Evolutionary conservation across 2,329 filamentous ascomycete species (phyloP).

Genomic region (Fusarium avenaceum): DNA sequence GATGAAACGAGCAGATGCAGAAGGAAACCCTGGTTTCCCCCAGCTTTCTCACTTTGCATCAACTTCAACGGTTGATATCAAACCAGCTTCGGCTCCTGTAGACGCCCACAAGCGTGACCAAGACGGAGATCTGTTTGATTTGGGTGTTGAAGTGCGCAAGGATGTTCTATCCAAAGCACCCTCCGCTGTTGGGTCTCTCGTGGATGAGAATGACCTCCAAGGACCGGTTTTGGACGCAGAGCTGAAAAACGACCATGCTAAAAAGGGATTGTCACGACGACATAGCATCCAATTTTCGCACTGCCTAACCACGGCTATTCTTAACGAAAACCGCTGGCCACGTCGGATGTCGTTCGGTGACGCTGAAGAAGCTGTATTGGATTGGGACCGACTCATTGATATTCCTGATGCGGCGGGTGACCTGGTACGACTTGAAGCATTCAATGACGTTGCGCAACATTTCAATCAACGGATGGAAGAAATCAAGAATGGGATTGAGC

Average conservation of each 20-base stretch:
- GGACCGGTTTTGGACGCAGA: conserved; percentile 65
- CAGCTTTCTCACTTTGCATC: conserved; percentile 47
- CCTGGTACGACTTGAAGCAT: conserved; percentile 50
- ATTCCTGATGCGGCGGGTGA: conserved; percentile 53
- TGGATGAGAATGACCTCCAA: conserved; percentile 71
- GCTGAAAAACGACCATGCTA: conserved; percentile 58
- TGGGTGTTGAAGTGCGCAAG: conserved; percentile 59
- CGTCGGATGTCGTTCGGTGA: conserved; percentile 81
- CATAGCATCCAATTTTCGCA: conserved; percentile 65
- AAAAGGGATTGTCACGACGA: conserved; percentile 71
- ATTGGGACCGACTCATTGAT: conserved; percentile 70
- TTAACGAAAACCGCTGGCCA: conserved; percentile 74
- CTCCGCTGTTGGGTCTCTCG: conserved; percentile 71
- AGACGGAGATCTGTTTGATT: conserved; percentile 47
- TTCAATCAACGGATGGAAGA: conserved; percentile 67
- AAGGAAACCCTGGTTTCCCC: conserved; percentile 46
- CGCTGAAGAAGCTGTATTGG: conserved; percentile 79
- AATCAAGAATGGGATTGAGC: conserved; percentile 66
- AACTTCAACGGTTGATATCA: conserved; percentile 48
- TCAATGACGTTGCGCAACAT: conserved; percentile 67
- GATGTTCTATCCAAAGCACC: conserved; percentile 60
- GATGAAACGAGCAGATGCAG: conserved; percentile 55
- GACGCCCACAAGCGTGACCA: conserved; percentile 44
- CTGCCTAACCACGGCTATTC: conserved; percentile 48
- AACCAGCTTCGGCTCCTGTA: conserved; percentile 39